A percentile compares a stretch with the other conserved stretches of the same genome.
Evolutionary conservation across 371 early-diverging fungal species (phyloP).

Genomic region (Aphelidium insulamus): DNA sequence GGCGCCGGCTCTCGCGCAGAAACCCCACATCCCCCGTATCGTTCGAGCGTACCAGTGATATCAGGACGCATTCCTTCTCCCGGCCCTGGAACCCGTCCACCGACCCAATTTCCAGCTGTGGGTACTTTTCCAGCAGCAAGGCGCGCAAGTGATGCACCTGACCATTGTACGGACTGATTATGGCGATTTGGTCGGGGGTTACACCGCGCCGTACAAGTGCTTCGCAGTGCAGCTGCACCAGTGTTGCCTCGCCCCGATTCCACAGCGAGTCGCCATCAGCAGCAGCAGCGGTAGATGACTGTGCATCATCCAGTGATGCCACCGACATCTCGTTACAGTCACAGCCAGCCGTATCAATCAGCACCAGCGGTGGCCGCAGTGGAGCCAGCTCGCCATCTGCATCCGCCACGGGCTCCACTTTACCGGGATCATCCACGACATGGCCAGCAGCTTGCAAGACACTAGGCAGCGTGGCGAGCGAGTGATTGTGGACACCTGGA

Average conservation of each 20-base stretch:
- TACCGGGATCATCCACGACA: too few relatives aligned
- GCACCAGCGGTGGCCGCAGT: conserved; percentile 37
- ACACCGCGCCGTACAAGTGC: conserved; percentile 39
- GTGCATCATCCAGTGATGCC: too few relatives aligned
- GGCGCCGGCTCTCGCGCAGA: conserved; percentile 53
- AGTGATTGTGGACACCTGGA: conserved; percentile 29
- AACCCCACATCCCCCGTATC: conserved; percentile 64
- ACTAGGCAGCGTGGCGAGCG: conserved; percentile 33
- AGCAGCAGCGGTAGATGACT: too few relatives aligned
- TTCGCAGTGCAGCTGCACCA: conserved; percentile 34
- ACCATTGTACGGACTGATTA: conserved; percentile 67
- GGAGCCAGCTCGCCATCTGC: too few relatives aligned
- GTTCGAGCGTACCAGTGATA: conserved; percentile 74
- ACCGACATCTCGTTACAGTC: conserved; percentile 36
- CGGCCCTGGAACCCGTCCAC: conserved; percentile 95
- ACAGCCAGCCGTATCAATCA: conserved; percentile 51
- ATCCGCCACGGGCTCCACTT: too few relatives aligned
- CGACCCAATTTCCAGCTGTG: conserved; percentile 49
- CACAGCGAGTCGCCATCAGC: conserved; percentile 5
- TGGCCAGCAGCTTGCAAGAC: too few relatives aligned
- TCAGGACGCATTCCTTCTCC: conserved; percentile 75
- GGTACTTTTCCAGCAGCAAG: conserved; percentile 14
- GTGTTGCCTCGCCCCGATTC: conserved; percentile 49
- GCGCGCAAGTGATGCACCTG: conserved; percentile 46
- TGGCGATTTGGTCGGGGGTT: conserved; percentile 33